Percentiles rank a stretch among this genome's conserved stretches.
Conservation (phyloP, 768 basidiomycete genomes). For the Mycena latifolia region DNA sequence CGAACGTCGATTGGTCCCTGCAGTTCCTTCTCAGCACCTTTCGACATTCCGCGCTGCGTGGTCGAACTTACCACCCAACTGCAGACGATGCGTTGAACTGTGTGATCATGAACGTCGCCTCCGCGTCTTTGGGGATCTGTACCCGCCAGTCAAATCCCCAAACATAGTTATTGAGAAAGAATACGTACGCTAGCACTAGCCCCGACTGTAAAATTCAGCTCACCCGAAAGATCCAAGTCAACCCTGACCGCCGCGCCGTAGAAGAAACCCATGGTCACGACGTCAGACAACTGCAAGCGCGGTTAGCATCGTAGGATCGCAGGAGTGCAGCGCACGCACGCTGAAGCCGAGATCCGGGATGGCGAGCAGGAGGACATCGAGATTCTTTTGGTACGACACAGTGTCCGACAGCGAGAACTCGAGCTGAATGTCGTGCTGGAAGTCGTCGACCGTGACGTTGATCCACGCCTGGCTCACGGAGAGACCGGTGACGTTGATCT, state of each 20-base stretch:
- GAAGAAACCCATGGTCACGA: slow-evolving; percentile 23
- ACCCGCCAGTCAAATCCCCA: not conserved
- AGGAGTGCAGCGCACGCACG: slow-evolving; percentile 12
- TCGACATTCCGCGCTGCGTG: too few species aligned
- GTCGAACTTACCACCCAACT: slow-evolving; percentile 15
- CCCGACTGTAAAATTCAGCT: slow-evolving; percentile 30
- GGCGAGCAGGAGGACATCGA: slow-evolving; percentile 15
- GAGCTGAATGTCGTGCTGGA: slow-evolving; percentile 27
- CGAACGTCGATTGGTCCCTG: slow-evolving; percentile 19
- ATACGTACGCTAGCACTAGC: slow-evolving; percentile 15
- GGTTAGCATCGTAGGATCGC: not conserved
- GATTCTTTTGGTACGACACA: not conserved
- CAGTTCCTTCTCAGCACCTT: too few species aligned
- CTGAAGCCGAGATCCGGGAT: slow-evolving; percentile 15
- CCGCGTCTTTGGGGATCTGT: slow-evolving; percentile 22
- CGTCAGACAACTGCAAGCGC: slow-evolving; percentile 1
- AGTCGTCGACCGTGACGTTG: slow-evolving; percentile 25
- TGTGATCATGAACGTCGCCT: slow-evolving; percentile 13
- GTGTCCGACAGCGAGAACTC: slow-evolving; percentile 20
- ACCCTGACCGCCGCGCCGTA: slow-evolving; percentile 17
- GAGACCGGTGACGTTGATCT: slow-evolving; percentile 6
- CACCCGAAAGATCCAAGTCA: not conserved
- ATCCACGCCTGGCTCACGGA: not conserved
- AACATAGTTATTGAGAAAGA: too few species aligned
- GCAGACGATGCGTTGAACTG: slow-evolving; percentile 18